These are phyloP conservation scores for Colletotrichum zoysiae DNA, from an alignment of 2,329 filamentous ascomycete genomes.

Conservation along the genomic window DNA sequence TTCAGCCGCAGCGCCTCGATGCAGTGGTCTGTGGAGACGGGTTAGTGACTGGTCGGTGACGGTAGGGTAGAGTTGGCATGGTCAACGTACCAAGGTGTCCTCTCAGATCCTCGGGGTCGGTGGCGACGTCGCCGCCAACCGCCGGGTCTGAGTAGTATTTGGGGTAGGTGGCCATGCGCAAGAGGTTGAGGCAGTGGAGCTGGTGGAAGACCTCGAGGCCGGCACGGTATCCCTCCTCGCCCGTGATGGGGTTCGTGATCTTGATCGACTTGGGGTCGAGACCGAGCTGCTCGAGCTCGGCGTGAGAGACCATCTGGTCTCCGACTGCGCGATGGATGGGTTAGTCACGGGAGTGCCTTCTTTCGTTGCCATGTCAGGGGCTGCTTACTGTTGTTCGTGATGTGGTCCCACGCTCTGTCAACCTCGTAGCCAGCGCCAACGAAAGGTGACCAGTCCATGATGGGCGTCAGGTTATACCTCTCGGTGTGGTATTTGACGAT, in stretches of 20 bases:
- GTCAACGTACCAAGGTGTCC: constrained; percentile 55
- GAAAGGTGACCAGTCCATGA: constrained; percentile 61
- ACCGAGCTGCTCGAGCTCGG: constrained; percentile 65
- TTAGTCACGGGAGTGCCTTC: constrained; percentile 7
- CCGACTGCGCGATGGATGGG: constrained; percentile 60
- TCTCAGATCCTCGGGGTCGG: constrained; percentile 55
- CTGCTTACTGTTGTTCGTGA: constrained; percentile 58
- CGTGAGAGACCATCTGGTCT: constrained; percentile 69
- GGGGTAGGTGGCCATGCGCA: constrained; percentile 62
- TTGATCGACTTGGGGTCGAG: constrained; percentile 66
- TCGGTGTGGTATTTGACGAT: constrained; percentile 63
- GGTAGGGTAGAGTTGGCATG: constrained; percentile 43
- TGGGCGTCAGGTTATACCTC: constrained; percentile 62
- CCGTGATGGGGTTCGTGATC: constrained; percentile 67
- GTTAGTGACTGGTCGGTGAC: not conserved
- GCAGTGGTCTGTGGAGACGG: constrained; percentile 59
- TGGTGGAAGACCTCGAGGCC: constrained; percentile 71
- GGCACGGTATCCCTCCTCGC: constrained; percentile 69
- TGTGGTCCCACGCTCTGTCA: constrained; percentile 68
- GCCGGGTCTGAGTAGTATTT: constrained; percentile 60
- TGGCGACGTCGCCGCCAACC: constrained; percentile 62
- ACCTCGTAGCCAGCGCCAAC: constrained; percentile 69
- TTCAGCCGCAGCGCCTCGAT: constrained; percentile 65
- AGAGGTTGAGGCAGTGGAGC: constrained; percentile 63
- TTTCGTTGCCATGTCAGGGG: not conserved